phyloP scores from a whole-genome alignment of 495 filamentous ascomycete species.

The Pseudotulostoma volvatum region DNA sequence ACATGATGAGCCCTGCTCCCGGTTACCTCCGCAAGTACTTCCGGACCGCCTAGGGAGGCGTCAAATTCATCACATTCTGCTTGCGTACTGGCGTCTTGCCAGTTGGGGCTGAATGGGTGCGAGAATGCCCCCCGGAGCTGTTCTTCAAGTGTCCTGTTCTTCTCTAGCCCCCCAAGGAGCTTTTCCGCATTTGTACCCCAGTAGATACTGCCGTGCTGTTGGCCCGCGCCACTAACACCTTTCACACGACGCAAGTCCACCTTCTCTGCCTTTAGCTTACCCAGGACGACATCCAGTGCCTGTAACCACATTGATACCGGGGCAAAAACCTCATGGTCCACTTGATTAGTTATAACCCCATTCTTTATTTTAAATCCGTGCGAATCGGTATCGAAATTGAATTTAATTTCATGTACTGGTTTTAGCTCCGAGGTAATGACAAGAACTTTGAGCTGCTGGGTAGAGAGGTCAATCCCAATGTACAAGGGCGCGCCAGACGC shows the following conservation, averaged over 20 bases:
- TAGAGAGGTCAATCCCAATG: constrained; percentile 89
- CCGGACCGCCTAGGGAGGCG: constrained; percentile 42
- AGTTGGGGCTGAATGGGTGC: constrained; percentile 81
- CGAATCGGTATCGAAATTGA: constrained; percentile 60
- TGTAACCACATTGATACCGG: constrained; percentile 92
- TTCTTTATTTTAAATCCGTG: constrained; percentile 58
- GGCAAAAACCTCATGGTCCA: constrained; percentile 73
- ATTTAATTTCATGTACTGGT: constrained; percentile 34
- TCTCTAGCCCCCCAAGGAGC: constrained; percentile 43
- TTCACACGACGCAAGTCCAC: constrained; percentile 62
- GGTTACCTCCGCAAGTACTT: constrained; percentile 57
- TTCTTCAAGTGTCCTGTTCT: constrained; percentile 42
- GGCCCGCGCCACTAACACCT: constrained; percentile 81
- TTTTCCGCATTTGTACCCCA: constrained; percentile 62
- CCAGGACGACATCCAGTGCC: constrained; percentile 69
- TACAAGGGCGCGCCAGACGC: constrained; percentile 42
- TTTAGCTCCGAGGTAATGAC: constrained; percentile 56
- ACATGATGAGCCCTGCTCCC: constrained; percentile 93
- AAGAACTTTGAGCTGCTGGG: constrained; percentile 88
- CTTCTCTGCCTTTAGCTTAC: constrained; percentile 50
- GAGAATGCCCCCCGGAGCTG: constrained; percentile 66
- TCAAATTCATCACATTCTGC: constrained; percentile 82
- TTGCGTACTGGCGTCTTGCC: constrained; percentile 94
- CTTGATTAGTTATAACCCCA: constrained; percentile 68
- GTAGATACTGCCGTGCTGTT: constrained; percentile 93